Conservation (phyloP, 2,329 filamentous ascomycete species). For the Alternaria brassicicola region DNA sequence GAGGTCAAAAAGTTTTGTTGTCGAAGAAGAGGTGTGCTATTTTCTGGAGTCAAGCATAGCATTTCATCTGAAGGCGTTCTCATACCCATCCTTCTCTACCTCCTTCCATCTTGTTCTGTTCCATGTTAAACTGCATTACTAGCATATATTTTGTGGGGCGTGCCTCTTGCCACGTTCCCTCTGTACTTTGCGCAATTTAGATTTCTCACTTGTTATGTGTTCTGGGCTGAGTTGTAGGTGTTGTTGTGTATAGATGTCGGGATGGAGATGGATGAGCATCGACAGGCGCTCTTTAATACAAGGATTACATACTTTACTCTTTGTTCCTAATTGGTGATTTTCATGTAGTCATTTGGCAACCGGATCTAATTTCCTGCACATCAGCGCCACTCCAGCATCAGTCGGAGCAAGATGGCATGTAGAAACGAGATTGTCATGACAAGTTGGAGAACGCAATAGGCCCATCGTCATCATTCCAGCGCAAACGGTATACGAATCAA, state of each 20-base stretch:
- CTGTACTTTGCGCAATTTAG: neutral
- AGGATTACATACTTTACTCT: neutral
- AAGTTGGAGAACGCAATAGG: neutral
- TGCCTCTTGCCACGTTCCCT: neutral
- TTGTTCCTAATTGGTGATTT: neutral
- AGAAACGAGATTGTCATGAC: neutral
- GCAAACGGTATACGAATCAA: neutral
- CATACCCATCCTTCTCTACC: neutral
- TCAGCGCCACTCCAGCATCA: neutral
- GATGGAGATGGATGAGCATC: neutral
- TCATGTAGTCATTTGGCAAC: neutral
- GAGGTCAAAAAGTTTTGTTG: neutral
- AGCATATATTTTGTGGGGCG: neutral
- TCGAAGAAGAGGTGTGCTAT: neutral
- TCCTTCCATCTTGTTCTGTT: slow-evolving; percentile 22
- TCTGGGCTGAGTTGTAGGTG: neutral
- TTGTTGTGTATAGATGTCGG: neutral
- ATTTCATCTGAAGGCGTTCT: slow-evolving; percentile 6
- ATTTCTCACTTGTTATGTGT: neutral
- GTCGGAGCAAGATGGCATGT: neutral
- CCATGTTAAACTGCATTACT: slow-evolving; percentile 22
- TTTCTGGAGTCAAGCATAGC: slow-evolving; percentile 7
- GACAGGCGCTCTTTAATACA: neutral
- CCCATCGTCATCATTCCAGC: neutral
- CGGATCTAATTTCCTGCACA: neutral